Evolutionary conservation across 148 eudicot genomes (phyloP).

Genomic region (Camellia sinensis): DNA sequence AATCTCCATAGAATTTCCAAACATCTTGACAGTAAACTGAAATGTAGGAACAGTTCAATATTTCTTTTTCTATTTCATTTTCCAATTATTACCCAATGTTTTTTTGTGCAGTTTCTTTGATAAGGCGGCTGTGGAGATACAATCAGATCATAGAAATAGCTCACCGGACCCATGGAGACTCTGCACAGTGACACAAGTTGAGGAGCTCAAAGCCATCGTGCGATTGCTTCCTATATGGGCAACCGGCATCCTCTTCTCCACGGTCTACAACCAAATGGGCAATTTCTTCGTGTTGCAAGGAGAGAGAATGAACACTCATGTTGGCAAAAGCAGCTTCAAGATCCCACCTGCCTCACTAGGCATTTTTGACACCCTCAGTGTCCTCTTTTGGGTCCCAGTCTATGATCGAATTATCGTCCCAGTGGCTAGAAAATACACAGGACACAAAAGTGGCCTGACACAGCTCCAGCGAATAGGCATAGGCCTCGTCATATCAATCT

Average conservation of each 20-base stretch:
- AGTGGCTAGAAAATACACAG: slow-evolving; percentile 47
- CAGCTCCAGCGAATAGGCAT: slow-evolving; percentile 76
- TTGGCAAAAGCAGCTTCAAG: slow-evolving; percentile 39
- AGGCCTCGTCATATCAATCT: slow-evolving; percentile 65
- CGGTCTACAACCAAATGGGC: slow-evolving; percentile 65
- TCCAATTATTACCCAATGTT: not conserved
- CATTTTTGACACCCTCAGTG: slow-evolving; percentile 61
- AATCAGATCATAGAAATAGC: slow-evolving; percentile 26
- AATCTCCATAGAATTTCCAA: too few species aligned
- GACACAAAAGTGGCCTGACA: slow-evolving; percentile 55
- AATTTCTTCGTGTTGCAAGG: slow-evolving; percentile 65
- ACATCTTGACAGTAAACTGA: not conserved
- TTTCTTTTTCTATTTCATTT: not conserved
- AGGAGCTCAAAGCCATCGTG: slow-evolving; percentile 63
- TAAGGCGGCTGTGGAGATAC: slow-evolving; percentile 53
- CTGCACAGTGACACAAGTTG: slow-evolving; percentile 68
- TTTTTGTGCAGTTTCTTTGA: slow-evolving; percentile 50
- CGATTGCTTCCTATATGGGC: slow-evolving; percentile 69
- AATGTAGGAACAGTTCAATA: not conserved
- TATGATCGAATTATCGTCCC: slow-evolving; percentile 62
- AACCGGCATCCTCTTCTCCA: slow-evolving; percentile 47
- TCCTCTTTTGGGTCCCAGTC: slow-evolving; percentile 66
- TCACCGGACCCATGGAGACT: slow-evolving; percentile 45
- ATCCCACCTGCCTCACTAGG: slow-evolving; percentile 70
- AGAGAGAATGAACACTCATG: slow-evolving; percentile 31